phyloP scores from a whole-genome alignment of 345 rosid genomes.

The Rubroshorea leprosula region DNA sequence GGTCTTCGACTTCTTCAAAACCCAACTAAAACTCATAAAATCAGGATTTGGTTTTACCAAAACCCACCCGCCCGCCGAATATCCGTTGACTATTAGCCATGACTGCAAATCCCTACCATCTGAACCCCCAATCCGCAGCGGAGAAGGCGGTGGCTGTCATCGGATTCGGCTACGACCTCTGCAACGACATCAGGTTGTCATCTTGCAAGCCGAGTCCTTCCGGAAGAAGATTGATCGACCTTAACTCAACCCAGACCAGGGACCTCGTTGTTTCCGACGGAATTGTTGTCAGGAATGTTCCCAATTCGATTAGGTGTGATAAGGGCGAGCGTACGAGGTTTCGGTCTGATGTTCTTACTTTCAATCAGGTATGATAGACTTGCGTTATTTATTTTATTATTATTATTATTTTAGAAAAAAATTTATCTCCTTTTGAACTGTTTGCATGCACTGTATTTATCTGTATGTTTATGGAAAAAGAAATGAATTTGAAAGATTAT shows the following conservation, averaged over 20 bases:
- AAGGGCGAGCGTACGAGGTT: slow-evolving; percentile 91
- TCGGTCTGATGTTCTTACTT: slow-evolving; percentile 73
- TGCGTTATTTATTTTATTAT: background rate
- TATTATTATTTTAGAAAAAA: too few species aligned
- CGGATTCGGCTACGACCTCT: slow-evolving; percentile 78
- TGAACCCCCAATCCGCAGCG: slow-evolving; percentile 69
- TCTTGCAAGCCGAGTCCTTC: slow-evolving; percentile 47
- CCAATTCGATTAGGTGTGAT: slow-evolving; percentile 73
- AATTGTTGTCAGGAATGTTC: slow-evolving; percentile 53
- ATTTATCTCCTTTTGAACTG: too few species aligned
- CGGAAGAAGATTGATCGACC: slow-evolving; percentile 52
- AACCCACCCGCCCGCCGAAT: slow-evolving; percentile 7
- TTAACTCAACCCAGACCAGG: slow-evolving; percentile 34
- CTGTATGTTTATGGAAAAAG: too few species aligned
- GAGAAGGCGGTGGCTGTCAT: slow-evolving; percentile 81
- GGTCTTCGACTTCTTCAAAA: slow-evolving; percentile 12
- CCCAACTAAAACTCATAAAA: slow-evolving; percentile 5
- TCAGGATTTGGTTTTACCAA: background rate
- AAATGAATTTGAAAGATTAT: too few species aligned
- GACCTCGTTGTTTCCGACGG: slow-evolving; percentile 78
- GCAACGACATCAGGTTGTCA: slow-evolving; percentile 49
- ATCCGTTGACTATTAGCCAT: slow-evolving; percentile 19
- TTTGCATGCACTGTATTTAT: too few species aligned
- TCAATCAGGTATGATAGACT: slow-evolving; percentile 56
- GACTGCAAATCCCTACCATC: slow-evolving; percentile 32